Evolutionary conservation across 1,139 yeast genomes (phyloP).

Genomic region (Taphrina communis): DNA sequence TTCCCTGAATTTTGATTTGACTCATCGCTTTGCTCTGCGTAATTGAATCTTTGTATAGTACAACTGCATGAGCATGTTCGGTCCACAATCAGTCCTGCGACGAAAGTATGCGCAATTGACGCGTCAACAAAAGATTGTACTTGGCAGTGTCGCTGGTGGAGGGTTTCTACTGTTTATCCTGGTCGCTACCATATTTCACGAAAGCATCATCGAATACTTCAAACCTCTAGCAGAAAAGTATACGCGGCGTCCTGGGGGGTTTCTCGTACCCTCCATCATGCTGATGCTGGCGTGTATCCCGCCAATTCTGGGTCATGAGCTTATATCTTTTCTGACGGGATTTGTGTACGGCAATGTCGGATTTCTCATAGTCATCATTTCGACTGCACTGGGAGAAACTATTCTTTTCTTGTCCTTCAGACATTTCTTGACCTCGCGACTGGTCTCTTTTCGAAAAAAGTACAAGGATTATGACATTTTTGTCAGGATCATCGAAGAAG

Average conservation of each 20-base stretch:
- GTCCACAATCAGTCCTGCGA: slow-evolving; percentile 6
- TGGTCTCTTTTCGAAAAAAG: slow-evolving; percentile 34
- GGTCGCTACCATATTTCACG: slow-evolving; percentile 30
- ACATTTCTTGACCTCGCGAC: slow-evolving; percentile 25
- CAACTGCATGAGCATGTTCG: neutral
- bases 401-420: slow-evolving; percentile 41
- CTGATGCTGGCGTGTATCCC: slow-evolving; percentile 39
- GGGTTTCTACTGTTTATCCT: slow-evolving; percentile 15
- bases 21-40: too few relatives aligned
- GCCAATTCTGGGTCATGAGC: slow-evolving; percentile 42
- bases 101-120: slow-evolving; percentile 18
- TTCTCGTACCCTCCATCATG: slow-evolving; percentile 35
- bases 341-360: slow-evolving; percentile 41
- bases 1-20: too few relatives aligned
- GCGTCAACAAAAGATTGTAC: slow-evolving; percentile 22
- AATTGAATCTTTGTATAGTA: too few relatives aligned
- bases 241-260: slow-evolving; percentile 38
- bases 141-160: slow-evolving; percentile 16
- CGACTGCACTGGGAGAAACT: slow-evolving; percentile 41
- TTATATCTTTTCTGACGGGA: slow-evolving; percentile 40
- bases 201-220: slow-evolving; percentile 34
- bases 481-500: slow-evolving; percentile 42
- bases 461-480: slow-evolving; percentile 41
- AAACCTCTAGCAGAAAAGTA: slow-evolving; percentile 36
- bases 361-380: slow-evolving; percentile 30